Conservation (phyloP, 257 asterid species). For the Handroanthus guayacan region DNA sequence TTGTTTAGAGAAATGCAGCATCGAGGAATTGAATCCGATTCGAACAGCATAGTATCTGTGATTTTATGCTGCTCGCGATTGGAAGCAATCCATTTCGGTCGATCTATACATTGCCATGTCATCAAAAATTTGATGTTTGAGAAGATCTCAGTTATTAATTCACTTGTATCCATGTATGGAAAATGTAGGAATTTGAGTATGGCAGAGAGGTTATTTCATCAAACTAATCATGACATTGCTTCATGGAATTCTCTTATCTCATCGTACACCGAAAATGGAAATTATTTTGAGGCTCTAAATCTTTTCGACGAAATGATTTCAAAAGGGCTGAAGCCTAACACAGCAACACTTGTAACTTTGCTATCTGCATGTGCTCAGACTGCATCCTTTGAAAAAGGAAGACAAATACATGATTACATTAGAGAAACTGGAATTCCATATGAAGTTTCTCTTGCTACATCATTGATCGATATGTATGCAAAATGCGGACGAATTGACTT, state of each 20-base stretch:
- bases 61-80: constrained; percentile 68
- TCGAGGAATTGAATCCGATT: constrained; percentile 49
- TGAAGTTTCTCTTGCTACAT: constrained; percentile 62
- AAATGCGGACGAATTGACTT: constrained; percentile 70
- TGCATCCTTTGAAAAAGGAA: constrained; percentile 64
- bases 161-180: constrained; percentile 81
- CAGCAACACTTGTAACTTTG: constrained; percentile 59
- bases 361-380: constrained; percentile 72
- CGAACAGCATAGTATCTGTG: constrained; percentile 57
- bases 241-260: constrained; percentile 79
- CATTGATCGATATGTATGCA: constrained; percentile 79
- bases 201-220: constrained; percentile 56
- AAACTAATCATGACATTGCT: constrained; percentile 42
- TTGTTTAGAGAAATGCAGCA: constrained; percentile 70
- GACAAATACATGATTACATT: constrained; percentile 55
- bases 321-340: constrained; percentile 58
- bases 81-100: constrained; percentile 52
- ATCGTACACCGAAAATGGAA: constrained; percentile 54
- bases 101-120: constrained; percentile 67
- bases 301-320: constrained; percentile 64
- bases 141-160: constrained; percentile 58
- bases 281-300: constrained; percentile 51
- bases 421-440: constrained; percentile 42
- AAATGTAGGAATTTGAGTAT: constrained; percentile 50
- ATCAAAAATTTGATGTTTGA: constrained; percentile 44